Evolutionary conservation across 768 basidiomycete species (phyloP), one percentile per base, ranked within the genome.

Genomic region (Kwoniella bestiolae): DNA sequence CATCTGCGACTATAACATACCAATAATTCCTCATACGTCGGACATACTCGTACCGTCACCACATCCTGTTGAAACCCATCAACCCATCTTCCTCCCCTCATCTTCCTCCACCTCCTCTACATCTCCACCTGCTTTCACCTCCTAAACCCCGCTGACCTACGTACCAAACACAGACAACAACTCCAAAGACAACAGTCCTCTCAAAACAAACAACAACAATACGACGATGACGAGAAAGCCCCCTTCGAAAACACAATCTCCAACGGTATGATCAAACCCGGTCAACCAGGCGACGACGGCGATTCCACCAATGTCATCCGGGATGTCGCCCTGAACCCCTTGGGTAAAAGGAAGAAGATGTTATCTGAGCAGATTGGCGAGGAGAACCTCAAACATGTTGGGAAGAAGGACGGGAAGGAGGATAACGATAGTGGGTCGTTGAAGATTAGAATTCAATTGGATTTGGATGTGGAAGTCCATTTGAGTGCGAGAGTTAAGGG

Each of bases 381-480:
- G 21, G 34, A 49, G 23, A 60, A 50, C 23, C 31, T 50, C 9
- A 35, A 60, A 26, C 21, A 49, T 28, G 59, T 60, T 12, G 59
- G 59, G 1, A 60, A 60, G 49, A 60, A 60, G 28, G 59, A 60
- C 14, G 60, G 60, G 5, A 61, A 61, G 35, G 35, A 50, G 25
- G 49, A 61, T 21, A 50, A 63, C 18, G 62, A 63, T 31, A 21
- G n/a, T 28, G 52, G 55, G 2, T 45, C 38, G 31, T 44, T 63
- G 28, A 55, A 53, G 21, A 63, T 63, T 29, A 63, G 49, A 28
- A 63, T 63, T 44, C 41, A 50, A 23, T 34, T 63, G 28, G 62
- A 63, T 47, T 38, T 63, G 23, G 62, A 63, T 31, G 62, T 63
- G 28, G 62, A 63, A 31, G 62, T 63, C 32, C 62, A 63, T 28